These are phyloP conservation scores for Oryza nivara DNA, from an alignment of 176 grass and related monocot species.

Conservation along the genomic window DNA sequence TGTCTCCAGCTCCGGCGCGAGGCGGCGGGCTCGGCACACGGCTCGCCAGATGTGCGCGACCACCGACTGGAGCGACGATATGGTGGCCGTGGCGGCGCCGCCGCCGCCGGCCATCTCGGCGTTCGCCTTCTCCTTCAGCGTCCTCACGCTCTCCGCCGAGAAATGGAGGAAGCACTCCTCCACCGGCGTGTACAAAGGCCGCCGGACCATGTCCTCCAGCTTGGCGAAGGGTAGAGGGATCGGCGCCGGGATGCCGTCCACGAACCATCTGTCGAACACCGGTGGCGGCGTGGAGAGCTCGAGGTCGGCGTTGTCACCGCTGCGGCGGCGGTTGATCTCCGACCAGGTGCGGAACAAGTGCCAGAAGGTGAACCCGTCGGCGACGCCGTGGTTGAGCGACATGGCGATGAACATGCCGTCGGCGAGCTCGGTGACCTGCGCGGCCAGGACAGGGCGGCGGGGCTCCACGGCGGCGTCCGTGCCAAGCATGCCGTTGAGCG, in stretches of 20 bases:
- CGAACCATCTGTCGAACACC: slow-evolving; percentile 33
- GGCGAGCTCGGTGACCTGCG: slow-evolving; percentile 64
- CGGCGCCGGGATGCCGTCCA: slow-evolving; percentile 5
- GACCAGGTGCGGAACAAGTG: slow-evolving; percentile 60
- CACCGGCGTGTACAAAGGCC: neutral
- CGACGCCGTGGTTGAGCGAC: slow-evolving; percentile 48
- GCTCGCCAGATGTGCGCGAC: slow-evolving; percentile 45
- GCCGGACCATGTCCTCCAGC: slow-evolving; percentile 19
- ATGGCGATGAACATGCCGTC: slow-evolving; percentile 62
- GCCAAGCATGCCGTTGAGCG: slow-evolving; percentile 27
- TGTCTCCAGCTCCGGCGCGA: slow-evolving; percentile 21
- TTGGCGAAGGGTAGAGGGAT: slow-evolving; percentile 38
- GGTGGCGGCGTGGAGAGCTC: neutral
- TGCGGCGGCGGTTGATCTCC: slow-evolving; percentile 20
- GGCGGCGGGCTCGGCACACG: slow-evolving; percentile 29
- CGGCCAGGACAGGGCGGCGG: slow-evolving; percentile 13
- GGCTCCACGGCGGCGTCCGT: neutral
- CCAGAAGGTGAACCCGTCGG: slow-evolving; percentile 54
- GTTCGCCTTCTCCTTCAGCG: slow-evolving; percentile 45
- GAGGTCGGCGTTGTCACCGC: neutral
- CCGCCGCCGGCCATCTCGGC: slow-evolving; percentile 21
- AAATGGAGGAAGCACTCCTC: slow-evolving; percentile 47
- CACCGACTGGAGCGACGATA: slow-evolving; percentile 58
- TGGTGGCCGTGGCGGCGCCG: neutral
- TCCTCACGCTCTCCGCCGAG: slow-evolving; percentile 1